Percentiles rank a stretch among this genome's conserved stretches.
Conservation (phyloP, 2,329 filamentous ascomycete genomes). For the Thermoascus crustaceus region DNA sequence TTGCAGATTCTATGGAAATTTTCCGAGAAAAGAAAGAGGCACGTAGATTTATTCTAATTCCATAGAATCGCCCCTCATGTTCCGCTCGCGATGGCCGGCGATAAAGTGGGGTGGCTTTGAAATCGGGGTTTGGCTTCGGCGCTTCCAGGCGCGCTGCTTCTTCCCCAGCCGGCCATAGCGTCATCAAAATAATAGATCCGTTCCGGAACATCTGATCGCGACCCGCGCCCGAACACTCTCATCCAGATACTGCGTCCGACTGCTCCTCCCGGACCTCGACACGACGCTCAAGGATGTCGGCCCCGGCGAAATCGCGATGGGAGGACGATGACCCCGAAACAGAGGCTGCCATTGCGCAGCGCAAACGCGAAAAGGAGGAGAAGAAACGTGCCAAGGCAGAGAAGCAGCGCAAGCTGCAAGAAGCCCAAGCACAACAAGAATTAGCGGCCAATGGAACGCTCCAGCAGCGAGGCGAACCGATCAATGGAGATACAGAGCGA, state of each 20-base stretch:
- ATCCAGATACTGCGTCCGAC: too few relatives aligned
- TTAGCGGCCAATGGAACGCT: constrained; percentile 6
- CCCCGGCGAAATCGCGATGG: constrained; percentile 70
- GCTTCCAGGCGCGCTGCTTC: constrained; percentile 11
- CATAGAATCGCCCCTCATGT: constrained; percentile 9
- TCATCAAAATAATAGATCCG: constrained; percentile 13
- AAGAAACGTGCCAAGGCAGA: constrained; percentile 78
- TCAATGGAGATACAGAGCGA: constrained; percentile 26
- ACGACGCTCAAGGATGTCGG: constrained; percentile 44
- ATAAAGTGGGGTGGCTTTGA: constrained; percentile 23
- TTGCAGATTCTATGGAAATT: background rate
- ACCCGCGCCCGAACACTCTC: constrained; percentile 2
- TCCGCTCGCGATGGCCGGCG: constrained; percentile 8
- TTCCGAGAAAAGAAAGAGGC: background rate
- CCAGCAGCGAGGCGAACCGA: constrained; percentile 7
- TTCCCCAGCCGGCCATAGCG: constrained; percentile 12
- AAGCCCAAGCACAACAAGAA: constrained; percentile 18
- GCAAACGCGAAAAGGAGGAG: constrained; percentile 77
- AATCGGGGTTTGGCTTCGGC: constrained; percentile 23
- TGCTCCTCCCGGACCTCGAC: too few relatives aligned
- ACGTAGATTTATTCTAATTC: background rate
- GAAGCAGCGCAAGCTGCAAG: constrained; percentile 63
- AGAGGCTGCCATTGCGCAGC: constrained; percentile 57
- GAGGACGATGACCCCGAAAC: constrained; percentile 75
- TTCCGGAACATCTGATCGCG: constrained; percentile 4